phyloP scores from a whole-genome alignment of 805 yeast species.

The Yarrowia sp. region DNA sequence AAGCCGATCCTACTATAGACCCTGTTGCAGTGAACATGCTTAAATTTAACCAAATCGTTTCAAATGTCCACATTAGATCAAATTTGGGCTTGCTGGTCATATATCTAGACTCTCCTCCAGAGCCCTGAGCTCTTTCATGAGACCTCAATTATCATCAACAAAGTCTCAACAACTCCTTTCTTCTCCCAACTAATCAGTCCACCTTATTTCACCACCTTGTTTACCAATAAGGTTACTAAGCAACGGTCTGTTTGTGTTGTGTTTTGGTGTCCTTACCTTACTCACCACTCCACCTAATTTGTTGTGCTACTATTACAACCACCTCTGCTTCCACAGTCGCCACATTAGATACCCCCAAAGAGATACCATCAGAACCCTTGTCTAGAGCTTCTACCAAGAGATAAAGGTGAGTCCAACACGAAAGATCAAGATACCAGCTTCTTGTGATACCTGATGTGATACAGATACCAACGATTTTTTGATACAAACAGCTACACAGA shows the following conservation, averaged over 20 bases:
- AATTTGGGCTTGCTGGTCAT: no score
- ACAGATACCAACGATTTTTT: neutral
- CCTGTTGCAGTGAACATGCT: no score
- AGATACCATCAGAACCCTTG: constrained; percentile 17
- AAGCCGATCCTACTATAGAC: no score
- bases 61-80: no score
- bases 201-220: neutral
- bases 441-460: neutral
- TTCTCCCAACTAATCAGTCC: no score
- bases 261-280: neutral
- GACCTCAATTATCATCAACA: no score
- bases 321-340: constrained; percentile 11
- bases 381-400: constrained; percentile 24
- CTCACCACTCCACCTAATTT: neutral
- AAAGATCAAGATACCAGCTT: neutral
- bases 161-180: neutral
- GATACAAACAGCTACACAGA: neutral
- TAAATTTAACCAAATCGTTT: no score
- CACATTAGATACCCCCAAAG: constrained; percentile 23
- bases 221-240: constrained; percentile 10
- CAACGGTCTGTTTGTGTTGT: neutral
- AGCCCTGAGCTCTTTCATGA: no score
- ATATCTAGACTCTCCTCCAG: no score
- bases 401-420: constrained; percentile 12
- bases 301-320: constrained; percentile 1